A percentile compares a stretch with the other conserved stretches of the same genome.
Conservation (phyloP, 148 eudicot species). For the Rhododendron simsii region DNA sequence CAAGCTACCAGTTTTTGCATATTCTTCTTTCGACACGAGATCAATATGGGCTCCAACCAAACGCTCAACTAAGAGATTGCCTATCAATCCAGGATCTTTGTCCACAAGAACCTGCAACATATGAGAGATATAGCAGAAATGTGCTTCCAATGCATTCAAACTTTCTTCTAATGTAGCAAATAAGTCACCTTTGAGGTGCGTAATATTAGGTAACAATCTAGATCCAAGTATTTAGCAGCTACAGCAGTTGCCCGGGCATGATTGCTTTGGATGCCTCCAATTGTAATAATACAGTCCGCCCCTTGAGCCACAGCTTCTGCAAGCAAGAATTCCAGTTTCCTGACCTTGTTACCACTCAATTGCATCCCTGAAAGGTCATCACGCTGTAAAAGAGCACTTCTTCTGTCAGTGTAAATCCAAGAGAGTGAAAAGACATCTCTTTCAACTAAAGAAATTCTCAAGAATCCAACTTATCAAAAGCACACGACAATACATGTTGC, state of each 20-base stretch:
- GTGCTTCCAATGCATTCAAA: neutral
- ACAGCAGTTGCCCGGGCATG: slow-evolving; percentile 98
- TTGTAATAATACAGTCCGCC: slow-evolving; percentile 79
- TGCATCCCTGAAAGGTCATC: slow-evolving; percentile 99
- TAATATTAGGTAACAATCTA: slow-evolving; percentile 83
- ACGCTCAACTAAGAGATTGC: slow-evolving; percentile 94
- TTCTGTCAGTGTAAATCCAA: slow-evolving; percentile 19
- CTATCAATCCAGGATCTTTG: slow-evolving; percentile 90
- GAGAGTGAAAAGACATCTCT: neutral
- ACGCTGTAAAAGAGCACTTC: slow-evolving; percentile 52
- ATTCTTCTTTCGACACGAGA: slow-evolving; percentile 95
- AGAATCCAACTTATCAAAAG: neutral
- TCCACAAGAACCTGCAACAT: slow-evolving; percentile 68
- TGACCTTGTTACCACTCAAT: slow-evolving; percentile 93
- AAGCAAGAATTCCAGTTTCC: slow-evolving; percentile 93
- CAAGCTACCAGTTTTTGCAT: slow-evolving; percentile 76
- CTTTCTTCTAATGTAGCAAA: neutral
- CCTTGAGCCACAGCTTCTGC: slow-evolving; percentile 94
- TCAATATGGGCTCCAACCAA: slow-evolving; percentile 97
- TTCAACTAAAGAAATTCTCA: neutral
- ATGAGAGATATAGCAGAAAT: slow-evolving; percentile 8
- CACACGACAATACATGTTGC: slow-evolving; percentile 1
- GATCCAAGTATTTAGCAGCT: slow-evolving; percentile 85
- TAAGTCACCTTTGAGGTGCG: slow-evolving; percentile 85
- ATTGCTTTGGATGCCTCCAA: slow-evolving; percentile 97